Base-by-base conservation (phyloP, 768 basidiomycete species). In the Galerina marginata region DNA sequence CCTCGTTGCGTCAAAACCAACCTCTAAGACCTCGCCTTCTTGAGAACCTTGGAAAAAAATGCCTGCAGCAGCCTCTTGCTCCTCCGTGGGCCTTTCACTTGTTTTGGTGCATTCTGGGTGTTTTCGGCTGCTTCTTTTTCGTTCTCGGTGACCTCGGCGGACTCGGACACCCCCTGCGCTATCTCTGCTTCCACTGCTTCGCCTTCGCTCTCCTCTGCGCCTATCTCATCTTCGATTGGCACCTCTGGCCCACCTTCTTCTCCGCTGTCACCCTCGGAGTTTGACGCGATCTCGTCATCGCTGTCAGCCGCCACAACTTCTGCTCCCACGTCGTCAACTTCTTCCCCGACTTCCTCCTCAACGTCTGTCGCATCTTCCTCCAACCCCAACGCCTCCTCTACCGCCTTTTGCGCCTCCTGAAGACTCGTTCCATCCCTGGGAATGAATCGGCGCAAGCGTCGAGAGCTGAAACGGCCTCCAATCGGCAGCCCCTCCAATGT, bases 401-500 rank as follows among this genome's bases (percentile, higher is more conserved):
- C 7, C 52, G 29, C 47, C n/a, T 43, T 15, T 44, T 71, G 65
- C 33, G 42, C 63, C 45, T 55, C 48, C 9, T 61, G 68, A 9
- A 72, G 36, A 16, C 40, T 45, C 12, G 72, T 68, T 2, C 73
- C 73, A 16, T 39, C 49, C 26, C 67, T 39, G 0, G 69, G 71
- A n/a, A 50, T 64, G 47, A 74, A 74, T 7, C 39, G 16, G 1
- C 70, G 63, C 6, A 62, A 39, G 1, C 60, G 44, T 14, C 63
- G 39, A 1, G 66, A 53, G 39, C 63, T 67, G 55, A 64, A 64
- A 33, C 33, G 20, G 9, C 61, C 61, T 1, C 40, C n/a, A 10
- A 65, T 63, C 6, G 61, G 54, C 3, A 40, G 2, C 0, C 65
- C 61, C n/a, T 58, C 56, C 23, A 66, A 20, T 5, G 65, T 63